These are phyloP conservation scores for Mortierella sp. DNA, from an alignment of 371 early-diverging fungal species.

Conservation along the genomic window DNA sequence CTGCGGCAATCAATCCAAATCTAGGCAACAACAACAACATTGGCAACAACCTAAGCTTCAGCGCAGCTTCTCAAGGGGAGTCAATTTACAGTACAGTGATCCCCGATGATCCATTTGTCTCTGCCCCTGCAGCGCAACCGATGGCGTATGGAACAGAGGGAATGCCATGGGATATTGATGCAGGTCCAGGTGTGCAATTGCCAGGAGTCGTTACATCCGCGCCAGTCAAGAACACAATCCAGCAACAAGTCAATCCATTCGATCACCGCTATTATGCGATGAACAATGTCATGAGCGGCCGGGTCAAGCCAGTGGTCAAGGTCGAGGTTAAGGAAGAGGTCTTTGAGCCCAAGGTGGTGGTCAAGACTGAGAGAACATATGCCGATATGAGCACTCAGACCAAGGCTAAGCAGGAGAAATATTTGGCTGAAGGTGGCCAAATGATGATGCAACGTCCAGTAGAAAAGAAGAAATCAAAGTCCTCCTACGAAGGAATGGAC, in stretches of 20 bases:
- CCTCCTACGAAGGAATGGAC: slow-evolving; percentile 34
- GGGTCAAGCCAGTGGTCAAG: slow-evolving; percentile 20
- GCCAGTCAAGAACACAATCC: slow-evolving; percentile 21
- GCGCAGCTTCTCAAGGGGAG: slow-evolving; percentile 6
- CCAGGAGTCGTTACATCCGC: slow-evolving; percentile 28
- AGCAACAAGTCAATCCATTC: slow-evolving; percentile 24
- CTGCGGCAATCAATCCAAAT: slow-evolving; percentile 6
- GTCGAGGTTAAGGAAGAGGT: slow-evolving; percentile 32
- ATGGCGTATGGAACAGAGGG: slow-evolving; percentile 17
- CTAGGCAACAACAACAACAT: slow-evolving; percentile 1
- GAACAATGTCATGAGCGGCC: slow-evolving; percentile 9
- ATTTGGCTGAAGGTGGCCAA: slow-evolving; percentile 24
- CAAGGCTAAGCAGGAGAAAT: slow-evolving; percentile 41
- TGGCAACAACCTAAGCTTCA: slow-evolving; percentile 1
- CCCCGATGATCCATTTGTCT: slow-evolving; percentile 30
- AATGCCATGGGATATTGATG: slow-evolving; percentile 22
- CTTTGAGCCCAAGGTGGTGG: slow-evolving; percentile 22
- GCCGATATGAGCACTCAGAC: slow-evolving; percentile 54
- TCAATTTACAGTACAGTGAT: slow-evolving; percentile 42
- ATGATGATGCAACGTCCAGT: slow-evolving; percentile 38
- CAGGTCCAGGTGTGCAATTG: not conserved
- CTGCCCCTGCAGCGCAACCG: slow-evolving; percentile 3
- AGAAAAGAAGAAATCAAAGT: slow-evolving; percentile 16
- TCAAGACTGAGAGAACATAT: slow-evolving; percentile 34
- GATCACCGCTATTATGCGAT: slow-evolving; percentile 1